Conservation (phyloP, 768 basidiomycete species). For the Postia placenta region DNA sequence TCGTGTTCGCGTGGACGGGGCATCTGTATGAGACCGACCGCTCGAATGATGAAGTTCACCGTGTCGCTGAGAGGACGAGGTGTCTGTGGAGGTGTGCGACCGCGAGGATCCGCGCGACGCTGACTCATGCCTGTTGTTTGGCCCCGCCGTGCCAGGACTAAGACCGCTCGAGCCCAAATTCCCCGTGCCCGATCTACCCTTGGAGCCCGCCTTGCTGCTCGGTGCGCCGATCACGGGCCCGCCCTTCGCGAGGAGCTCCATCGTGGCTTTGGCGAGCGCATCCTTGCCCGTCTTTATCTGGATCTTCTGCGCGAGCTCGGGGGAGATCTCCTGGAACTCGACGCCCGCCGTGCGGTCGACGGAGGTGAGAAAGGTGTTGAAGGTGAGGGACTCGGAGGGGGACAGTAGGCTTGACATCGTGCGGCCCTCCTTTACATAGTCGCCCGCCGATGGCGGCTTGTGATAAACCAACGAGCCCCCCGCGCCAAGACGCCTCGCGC, state of each 20-base stretch:
- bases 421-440: constrained; percentile 6
- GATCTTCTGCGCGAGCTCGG: constrained; percentile 34
- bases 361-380: constrained; percentile 61
- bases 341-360: constrained; percentile 38
- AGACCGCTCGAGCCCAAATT: not conserved
- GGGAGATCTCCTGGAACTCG: constrained; percentile 47
- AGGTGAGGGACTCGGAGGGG: constrained; percentile 57
- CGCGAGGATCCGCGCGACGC: not conserved
- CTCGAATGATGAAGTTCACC: no score
- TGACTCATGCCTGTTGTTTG: constrained; percentile 1
- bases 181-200: not conserved
- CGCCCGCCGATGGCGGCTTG: constrained; percentile 8
- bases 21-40: no score
- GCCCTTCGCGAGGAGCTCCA: constrained; percentile 74
- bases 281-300: constrained; percentile 51
- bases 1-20: not conserved
- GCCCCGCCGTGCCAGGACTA: not conserved
- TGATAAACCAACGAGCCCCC: constrained; percentile 4
- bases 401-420: constrained; percentile 56
- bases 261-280: constrained; percentile 71
- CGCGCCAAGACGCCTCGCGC: not conserved
- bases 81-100: not conserved
- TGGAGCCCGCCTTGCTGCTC: constrained; percentile 1
- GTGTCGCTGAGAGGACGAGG: no score
- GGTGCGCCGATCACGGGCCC: constrained; percentile 12